Evolutionary conservation across 1,284 basidiomycete species (phyloP).

Genomic region (Cryptococcus deneoformans): DNA sequence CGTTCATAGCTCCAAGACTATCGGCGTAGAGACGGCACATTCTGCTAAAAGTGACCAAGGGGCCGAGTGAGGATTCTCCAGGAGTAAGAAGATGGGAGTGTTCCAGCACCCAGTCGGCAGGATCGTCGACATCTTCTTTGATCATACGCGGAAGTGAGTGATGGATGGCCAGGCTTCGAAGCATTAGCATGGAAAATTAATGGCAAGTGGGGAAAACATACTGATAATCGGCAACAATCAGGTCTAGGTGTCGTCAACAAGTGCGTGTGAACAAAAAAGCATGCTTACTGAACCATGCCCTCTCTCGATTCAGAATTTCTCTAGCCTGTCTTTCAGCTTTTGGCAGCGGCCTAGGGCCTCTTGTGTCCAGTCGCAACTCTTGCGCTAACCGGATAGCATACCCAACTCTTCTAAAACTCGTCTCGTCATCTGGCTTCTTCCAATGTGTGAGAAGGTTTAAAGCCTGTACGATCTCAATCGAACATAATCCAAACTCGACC

Average conservation of each 20-base stretch:
- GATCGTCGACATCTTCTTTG: conserved; percentile 24
- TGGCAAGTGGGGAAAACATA: conserved; percentile 4
- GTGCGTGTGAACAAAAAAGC: not conserved
- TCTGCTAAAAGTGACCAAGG: conserved; percentile 28
- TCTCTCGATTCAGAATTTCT: conserved; percentile 28
- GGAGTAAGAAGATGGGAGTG: conserved; percentile 30
- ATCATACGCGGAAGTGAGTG: conserved; percentile 30
- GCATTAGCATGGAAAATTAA: not conserved
- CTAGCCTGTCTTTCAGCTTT: conserved; percentile 27
- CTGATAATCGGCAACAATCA: conserved; percentile 30
- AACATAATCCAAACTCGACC: conserved; percentile 43
- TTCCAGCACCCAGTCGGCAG: conserved; percentile 29
- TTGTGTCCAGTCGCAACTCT: conserved; percentile 41
- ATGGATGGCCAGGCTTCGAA: conserved; percentile 23
- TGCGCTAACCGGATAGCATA: conserved; percentile 46
- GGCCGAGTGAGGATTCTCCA: conserved; percentile 33
- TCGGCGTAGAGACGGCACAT: conserved; percentile 26
- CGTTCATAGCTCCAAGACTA: conserved; percentile 27
- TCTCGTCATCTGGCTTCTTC: conserved; percentile 48
- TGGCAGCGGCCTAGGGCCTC: conserved; percentile 30
- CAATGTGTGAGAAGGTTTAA: conserved; percentile 48
- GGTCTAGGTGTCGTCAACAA: conserved; percentile 9
- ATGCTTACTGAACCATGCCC: conserved; percentile 30
- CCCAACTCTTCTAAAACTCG: conserved; percentile 41
- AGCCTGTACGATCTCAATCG: conserved; percentile 49